A percentile compares a stretch with the other conserved stretches of the same genome.
Evolutionary conservation across 2,329 filamentous ascomycete genomes (phyloP).

Genomic region (Xylaria sp.): DNA sequence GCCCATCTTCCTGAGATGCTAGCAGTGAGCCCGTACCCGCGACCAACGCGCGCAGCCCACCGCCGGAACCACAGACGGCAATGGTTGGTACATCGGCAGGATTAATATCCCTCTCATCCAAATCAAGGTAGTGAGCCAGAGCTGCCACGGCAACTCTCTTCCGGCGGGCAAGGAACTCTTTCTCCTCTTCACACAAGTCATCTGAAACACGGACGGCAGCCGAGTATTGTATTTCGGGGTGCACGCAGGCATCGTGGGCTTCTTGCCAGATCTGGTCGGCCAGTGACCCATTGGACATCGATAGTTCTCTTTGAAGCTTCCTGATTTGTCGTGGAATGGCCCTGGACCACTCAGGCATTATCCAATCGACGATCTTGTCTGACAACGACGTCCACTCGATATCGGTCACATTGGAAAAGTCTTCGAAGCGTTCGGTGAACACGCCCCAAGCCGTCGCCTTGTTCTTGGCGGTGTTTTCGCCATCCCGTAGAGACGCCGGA

Average conservation of each 20-base stretch:
- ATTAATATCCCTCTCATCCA: conserved; percentile 82
- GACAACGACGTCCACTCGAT: conserved; percentile 61
- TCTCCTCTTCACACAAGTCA: conserved; percentile 83
- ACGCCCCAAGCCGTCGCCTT: conserved; percentile 52
- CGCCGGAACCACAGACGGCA: conserved; percentile 92
- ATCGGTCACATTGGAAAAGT: conserved; percentile 60
- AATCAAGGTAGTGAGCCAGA: conserved; percentile 79
- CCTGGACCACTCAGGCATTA: conserved; percentile 84
- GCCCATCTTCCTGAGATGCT: conserved; percentile 80
- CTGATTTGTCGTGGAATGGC: conserved; percentile 75
- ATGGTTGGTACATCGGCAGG: conserved; percentile 92
- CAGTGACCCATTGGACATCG: conserved; percentile 83
- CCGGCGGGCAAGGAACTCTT: conserved; percentile 72
- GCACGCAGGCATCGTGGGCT: conserved; percentile 79
- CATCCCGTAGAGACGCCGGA: conserved; percentile 21
- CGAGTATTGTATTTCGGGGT: conserved; percentile 86
- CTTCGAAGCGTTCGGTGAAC: conserved; percentile 55
- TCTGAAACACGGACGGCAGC: conserved; percentile 82
- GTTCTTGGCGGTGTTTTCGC: conserved; percentile 9
- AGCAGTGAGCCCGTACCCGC: conserved; percentile 88
- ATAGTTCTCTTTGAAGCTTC: conserved; percentile 87
- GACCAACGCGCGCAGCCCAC: conserved; percentile 86
- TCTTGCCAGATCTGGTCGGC: conserved; percentile 94
- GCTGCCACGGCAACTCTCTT: conserved; percentile 72
- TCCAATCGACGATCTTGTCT: conserved; percentile 68